phyloP scores from a whole-genome alignment of 495 filamentous ascomycete genomes.

The Penicillium ucsense region DNA sequence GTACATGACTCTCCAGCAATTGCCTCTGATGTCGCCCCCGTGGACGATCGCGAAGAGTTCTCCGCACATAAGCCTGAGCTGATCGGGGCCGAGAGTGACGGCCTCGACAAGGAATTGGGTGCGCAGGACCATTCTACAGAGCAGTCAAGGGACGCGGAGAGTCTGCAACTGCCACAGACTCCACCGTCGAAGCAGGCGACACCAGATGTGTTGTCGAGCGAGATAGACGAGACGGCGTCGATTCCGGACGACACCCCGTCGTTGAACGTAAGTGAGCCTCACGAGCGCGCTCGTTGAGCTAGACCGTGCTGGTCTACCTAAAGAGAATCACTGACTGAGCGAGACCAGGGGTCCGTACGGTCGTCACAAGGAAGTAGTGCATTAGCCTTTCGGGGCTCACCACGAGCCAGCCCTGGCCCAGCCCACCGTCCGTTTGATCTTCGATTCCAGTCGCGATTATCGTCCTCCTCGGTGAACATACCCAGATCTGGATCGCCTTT shows the following conservation, averaged over 20 bases:
- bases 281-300: no score
- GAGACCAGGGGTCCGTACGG: conserved; percentile 59
- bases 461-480: conserved; percentile 47
- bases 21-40: conserved; percentile 14
- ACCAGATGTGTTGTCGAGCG: conserved; percentile 13
- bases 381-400: conserved; percentile 39
- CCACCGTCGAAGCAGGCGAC: conserved; percentile 15
- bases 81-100: conserved; percentile 22
- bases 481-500: conserved; percentile 71
- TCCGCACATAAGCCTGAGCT: conserved; percentile 11
- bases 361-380: conserved; percentile 68
- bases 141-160: conserved; percentile 7
- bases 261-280: conserved; percentile 53
- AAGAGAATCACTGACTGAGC: no score
- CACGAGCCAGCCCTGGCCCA: conserved; percentile 53
- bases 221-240: conserved; percentile 47
- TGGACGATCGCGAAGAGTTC: conserved; percentile 9
- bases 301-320: no score
- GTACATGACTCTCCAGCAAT: conserved; percentile 17
- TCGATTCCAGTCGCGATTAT: conserved; percentile 80
- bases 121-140: conserved; percentile 16
- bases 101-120: conserved; percentile 18
- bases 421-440: conserved; percentile 89
- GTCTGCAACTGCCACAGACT: conserved; percentile 12
- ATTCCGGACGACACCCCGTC: conserved; percentile 87